Base-by-base conservation (phyloP, 1,284 basidiomycete genomes). In the Ganoderma meredithae region DNA sequence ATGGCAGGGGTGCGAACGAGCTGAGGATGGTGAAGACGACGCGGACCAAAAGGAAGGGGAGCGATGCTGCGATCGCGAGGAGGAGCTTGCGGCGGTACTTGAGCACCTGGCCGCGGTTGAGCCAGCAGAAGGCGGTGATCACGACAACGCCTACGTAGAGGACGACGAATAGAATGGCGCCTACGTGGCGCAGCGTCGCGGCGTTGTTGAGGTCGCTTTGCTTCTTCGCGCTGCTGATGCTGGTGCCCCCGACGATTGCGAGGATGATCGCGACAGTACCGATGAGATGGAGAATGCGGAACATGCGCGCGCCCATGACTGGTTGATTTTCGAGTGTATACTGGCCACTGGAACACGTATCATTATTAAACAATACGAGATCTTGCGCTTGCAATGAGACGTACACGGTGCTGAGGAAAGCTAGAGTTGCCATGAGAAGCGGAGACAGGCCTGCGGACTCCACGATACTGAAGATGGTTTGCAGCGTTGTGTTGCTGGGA, bases 371-470 rank as follows among this genome's bases (percentile, higher is more conserved):
- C 17, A 27, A 22, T 41, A 41, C 1, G 52, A 33, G 56, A 27
- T 33, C 69, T 31, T 12, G 59, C 44, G 17, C 68, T 3, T 2
- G n/a, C 12, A 40, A 69, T 43, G 66, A 33, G 27, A 83, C 88
- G 70, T 81, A 90, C 90, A 86, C 84, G 68, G 87, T 85, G 59
- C 86, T 84, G 62, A 91, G 74, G 72, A 91, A 85, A 8, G 88
- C 88, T 40, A 90, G 74, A 0, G 87, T 84, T 2, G 87, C 83
- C 41, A 90, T 74, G 60, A 90, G 76, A 19, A 92, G 77, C 0
- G 85, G 80, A 1, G 84, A 84, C 3, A 91, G 72, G 13, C 86
- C 90, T 43, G 84, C 82, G 22, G 83, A 80, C 72, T 90, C 86
- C 9, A 91, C 76, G 39, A 86, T 83, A 70, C 83, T 85, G 55